Evolutionary conservation across 2,329 filamentous ascomycete genomes (phyloP), one percentile per base, ranked within the genome.

Genomic region (Nigrospora sphaerica): DNA sequence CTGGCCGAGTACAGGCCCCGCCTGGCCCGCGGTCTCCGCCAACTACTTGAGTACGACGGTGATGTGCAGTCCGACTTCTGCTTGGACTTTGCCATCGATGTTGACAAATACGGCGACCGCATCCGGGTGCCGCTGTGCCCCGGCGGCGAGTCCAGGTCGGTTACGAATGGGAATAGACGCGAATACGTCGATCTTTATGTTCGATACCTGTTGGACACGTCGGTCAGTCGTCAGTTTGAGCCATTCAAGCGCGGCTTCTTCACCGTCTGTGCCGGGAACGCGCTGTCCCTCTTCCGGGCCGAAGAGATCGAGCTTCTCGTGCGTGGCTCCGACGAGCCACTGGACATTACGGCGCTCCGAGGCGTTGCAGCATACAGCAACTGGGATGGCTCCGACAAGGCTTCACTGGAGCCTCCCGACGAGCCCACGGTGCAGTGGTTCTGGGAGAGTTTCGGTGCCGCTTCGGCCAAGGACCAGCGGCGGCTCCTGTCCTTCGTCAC

Each of bases 161-260:
- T 96, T 39, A 95, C 87, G n/a, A 93, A 88, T 56, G 65, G 75
- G 14, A 96, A 95, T 56, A 78, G 88, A 28, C 80, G 81, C 52
- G 90, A 95, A 57, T 96, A 92, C 57, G 89, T 95, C 45, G 85
- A 92, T 54, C 72, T 89, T 2, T 95, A 95, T 60, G 79, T 95
- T 11, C 80, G 83, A 35, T 86, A 92, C 61, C 64, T 92, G 11
- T 79, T 96, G 12, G 89, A 95, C 57, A 82, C 76, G 7, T 78
- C 87, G 1, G 86, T 95, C 1, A 71, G 79, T 35, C 78, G 88
- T 36, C 90, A 95, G 59, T 96, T 95, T 53, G 89, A 95, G 61
- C 90, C 91, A 1, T 96, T 96, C 73, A 93, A 93, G 62, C 81
- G 90, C 46, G 91, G 91, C 1, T 96, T 96, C 66, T 96, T 89